Conservation (phyloP, 306 rosid genomes). For the Castanopsis chinensis region DNA sequence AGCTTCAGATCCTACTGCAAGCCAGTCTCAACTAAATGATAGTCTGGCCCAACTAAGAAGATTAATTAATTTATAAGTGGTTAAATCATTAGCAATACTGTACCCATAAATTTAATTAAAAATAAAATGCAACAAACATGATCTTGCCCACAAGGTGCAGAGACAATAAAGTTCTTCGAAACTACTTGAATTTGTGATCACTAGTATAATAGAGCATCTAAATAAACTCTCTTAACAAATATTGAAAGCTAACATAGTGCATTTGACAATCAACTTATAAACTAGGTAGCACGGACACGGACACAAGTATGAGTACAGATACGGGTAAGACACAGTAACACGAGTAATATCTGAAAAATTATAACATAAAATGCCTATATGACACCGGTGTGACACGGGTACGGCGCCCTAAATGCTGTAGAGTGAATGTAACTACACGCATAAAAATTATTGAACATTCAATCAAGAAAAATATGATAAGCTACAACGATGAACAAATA, state of each 20-base stretch:
- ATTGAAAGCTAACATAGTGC: not conserved
- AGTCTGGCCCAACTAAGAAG: not conserved
- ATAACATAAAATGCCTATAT: too few relatives aligned
- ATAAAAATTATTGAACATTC: not conserved
- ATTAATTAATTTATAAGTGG: not conserved
- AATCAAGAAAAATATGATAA: not conserved
- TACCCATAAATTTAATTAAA: not conserved
- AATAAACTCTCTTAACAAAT: not conserved
- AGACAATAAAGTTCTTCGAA: not conserved
- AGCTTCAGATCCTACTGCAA: too few relatives aligned
- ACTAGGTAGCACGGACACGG: not conserved
- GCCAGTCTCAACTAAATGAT: not conserved
- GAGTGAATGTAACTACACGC: not conserved
- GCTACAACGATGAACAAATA: conserved; percentile 19
- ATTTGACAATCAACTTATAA: not conserved
- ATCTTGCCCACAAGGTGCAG: not conserved
- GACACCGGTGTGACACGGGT: too few relatives aligned
- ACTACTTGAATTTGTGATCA: not conserved
- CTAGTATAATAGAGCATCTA: not conserved
- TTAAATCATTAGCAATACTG: not conserved
- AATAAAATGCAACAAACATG: not conserved
- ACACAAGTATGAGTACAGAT: too few relatives aligned
- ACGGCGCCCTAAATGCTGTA: not conserved
- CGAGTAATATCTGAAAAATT: not conserved
- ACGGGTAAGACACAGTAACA: not conserved